Conservation (phyloP, 1,284 basidiomycete genomes). For the Ustilago crameri region DNA sequence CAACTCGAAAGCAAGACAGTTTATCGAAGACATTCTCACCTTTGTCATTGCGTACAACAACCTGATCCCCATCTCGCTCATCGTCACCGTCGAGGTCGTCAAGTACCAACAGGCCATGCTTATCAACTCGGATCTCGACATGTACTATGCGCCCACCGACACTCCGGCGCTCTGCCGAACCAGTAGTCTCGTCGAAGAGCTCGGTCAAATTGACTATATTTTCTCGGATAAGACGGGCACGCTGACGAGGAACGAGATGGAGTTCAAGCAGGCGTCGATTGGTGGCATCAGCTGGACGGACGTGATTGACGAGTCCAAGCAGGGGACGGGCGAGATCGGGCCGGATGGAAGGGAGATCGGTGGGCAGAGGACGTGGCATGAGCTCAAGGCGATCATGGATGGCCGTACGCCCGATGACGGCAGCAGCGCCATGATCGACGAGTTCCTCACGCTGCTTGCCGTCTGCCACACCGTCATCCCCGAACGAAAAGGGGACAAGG, state of each 20-base stretch:
- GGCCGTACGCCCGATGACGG: conserved; percentile 70
- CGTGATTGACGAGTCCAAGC: conserved; percentile 82
- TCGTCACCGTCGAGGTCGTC: conserved; percentile 99
- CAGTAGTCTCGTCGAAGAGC: conserved; percentile 95
- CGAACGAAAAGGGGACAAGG: conserved; percentile 77
- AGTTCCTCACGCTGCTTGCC: conserved; percentile 89
- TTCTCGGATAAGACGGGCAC: conserved; percentile 99
- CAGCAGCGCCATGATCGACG: conserved; percentile 75
- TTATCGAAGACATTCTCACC: conserved; percentile 85
- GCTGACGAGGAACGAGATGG: conserved; percentile 95
- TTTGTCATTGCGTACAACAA: conserved; percentile 99
- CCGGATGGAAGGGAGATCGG: conserved; percentile 70
- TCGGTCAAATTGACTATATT: conserved; percentile 98
- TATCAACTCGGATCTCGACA: conserved; percentile 86
- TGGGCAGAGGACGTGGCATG: conserved; percentile 78
- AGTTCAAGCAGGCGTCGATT: conserved; percentile 90
- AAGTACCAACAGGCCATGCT: conserved; percentile 97
- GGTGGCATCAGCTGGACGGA: conserved; percentile 90
- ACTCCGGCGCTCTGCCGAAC: conserved; percentile 96
- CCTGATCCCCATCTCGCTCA: conserved; percentile 97
- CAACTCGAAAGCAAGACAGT: conserved; percentile 65
- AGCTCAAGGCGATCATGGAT: conserved; percentile 74
- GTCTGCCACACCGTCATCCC: conserved; percentile 99
- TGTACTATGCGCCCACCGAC: conserved; percentile 90
- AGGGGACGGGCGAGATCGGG: conserved; percentile 71